Percentiles rank a stretch among this genome's conserved stretches.
Conservation (phyloP, 163 green algal species). For the Scenedesmus sp. region DNA sequence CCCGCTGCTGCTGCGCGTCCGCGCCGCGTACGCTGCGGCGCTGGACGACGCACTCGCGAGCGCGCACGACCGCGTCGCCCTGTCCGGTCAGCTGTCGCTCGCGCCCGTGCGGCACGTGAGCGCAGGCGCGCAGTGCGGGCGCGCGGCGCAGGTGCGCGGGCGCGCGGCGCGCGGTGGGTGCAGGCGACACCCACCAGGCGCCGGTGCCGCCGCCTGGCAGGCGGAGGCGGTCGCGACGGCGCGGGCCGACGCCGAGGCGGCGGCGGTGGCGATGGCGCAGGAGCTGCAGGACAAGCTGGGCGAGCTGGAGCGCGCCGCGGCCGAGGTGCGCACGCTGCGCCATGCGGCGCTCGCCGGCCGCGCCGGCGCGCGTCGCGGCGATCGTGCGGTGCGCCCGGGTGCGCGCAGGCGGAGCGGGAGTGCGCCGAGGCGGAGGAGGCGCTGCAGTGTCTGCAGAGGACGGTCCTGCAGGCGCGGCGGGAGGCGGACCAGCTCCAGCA, state of each 20-base stretch:
- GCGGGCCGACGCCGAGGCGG: neutral
- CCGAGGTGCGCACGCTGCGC: neutral
- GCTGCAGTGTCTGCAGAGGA: constrained; percentile 3
- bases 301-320: neutral
- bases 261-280: constrained; percentile 19
- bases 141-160: neutral
- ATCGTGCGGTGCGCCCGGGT: neutral
- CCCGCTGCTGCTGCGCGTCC: constrained; percentile 58
- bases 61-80: constrained; percentile 53
- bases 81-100: constrained; percentile 52
- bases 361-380: neutral
- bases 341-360: neutral
- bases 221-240: constrained; percentile 30
- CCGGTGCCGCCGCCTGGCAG: neutral
- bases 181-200: neutral
- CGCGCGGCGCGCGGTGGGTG: neutral
- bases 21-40: constrained; percentile 53
- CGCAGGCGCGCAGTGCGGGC: neutral
- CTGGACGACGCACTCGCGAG: constrained; percentile 52
- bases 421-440: constrained; percentile 1
- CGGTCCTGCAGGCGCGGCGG: neutral
- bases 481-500: constrained; percentile 20
- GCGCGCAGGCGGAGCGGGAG: constrained; percentile 20
- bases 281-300: constrained; percentile 29
- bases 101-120: constrained; percentile 1